Conservation (phyloP, 192 early-diverging fungal genomes). For the Mortierella hygrophila region DNA sequence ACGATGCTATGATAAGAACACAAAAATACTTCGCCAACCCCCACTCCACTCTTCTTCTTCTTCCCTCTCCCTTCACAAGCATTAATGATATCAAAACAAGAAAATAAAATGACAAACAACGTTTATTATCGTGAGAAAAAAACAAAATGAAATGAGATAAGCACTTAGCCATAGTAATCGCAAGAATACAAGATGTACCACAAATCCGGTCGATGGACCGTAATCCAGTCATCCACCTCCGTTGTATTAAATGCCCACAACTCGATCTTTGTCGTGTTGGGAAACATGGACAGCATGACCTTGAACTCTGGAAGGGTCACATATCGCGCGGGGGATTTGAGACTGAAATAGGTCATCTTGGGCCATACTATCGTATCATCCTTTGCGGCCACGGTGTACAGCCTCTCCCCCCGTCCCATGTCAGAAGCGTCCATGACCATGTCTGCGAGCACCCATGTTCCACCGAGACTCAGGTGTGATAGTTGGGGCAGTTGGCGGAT, state of each 20-base stretch:
- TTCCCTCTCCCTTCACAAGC: no score
- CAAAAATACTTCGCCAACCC: neutral
- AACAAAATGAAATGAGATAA: neutral
- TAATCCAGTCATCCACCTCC: neutral
- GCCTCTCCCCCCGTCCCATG: neutral
- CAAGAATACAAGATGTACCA: neutral
- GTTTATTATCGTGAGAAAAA: neutral
- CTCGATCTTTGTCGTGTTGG: neutral
- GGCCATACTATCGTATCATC: neutral
- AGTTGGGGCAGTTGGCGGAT: neutral
- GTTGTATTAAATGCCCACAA: neutral
- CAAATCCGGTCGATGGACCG: neutral
- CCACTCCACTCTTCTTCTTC: neutral
- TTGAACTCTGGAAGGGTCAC: neutral
- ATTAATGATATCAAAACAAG: neutral
- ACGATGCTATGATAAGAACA: neutral
- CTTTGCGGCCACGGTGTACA: neutral
- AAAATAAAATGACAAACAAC: neutral
- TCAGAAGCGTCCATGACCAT: neutral
- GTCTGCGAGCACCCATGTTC: neutral
- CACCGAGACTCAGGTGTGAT: neutral
- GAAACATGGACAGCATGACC: neutral
- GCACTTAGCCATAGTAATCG: neutral
- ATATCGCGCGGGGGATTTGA: neutral
- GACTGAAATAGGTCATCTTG: neutral